These are phyloP conservation scores for Trifolium dubium DNA, from an alignment of 306 rosid genomes.

Conservation along the genomic window DNA sequence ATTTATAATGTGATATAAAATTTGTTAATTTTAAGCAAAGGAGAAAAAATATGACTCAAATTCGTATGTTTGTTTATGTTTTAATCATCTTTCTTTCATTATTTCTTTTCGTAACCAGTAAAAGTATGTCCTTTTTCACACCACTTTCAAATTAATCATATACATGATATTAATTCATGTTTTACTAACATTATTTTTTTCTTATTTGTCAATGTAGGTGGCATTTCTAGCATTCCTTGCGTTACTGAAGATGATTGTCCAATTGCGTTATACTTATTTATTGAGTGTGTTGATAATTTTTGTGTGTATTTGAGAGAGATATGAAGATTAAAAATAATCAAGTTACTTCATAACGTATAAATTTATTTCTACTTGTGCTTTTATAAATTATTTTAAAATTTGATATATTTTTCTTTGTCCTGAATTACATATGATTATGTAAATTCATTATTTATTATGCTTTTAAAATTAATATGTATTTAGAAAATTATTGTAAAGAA, in stretches of 20 bases:
- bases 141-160: neutral
- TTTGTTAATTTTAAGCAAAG: neutral
- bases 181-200: neutral
- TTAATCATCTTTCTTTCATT: neutral
- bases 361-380: neutral
- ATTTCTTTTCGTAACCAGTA: neutral
- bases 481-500: no score
- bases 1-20: neutral
- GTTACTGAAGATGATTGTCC: neutral
- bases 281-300: neutral
- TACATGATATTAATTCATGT: neutral
- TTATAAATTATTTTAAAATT: neutral
- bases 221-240: neutral
- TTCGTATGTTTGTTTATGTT: neutral
- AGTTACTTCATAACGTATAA: neutral
- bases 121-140: neutral
- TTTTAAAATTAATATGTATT: no score
- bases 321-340: neutral
- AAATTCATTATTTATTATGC: no score
- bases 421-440: no score
- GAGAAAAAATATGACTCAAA: neutral
- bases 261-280: neutral
- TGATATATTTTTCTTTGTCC: neutral
- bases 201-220: neutral
- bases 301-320: neutral